A percentile compares a stretch with the other conserved stretches of the same genome.
Conservation (phyloP, 306 rosid genomes). For the Sesbania bispinosa region DNA sequence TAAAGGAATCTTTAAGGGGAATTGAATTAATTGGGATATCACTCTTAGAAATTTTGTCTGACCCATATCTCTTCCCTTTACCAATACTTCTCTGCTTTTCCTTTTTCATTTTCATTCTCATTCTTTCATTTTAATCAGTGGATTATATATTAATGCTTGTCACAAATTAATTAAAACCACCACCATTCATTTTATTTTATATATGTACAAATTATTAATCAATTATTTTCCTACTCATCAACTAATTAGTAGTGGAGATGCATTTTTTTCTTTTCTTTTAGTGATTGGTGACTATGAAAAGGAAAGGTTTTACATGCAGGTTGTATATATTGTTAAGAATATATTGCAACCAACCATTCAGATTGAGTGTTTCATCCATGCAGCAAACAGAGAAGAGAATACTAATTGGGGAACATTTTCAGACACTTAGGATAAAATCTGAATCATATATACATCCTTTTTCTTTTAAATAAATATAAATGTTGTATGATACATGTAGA, state of each 20-base stretch:
- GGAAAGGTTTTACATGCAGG: slow-evolving; percentile 33
- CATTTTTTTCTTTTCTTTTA: slow-evolving; percentile 20
- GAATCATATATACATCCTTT: slow-evolving; percentile 49
- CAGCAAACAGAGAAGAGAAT: slow-evolving; percentile 30
- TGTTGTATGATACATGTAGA: slow-evolving; percentile 14
- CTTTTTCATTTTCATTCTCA: neutral
- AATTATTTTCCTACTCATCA: neutral
- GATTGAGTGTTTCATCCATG: slow-evolving; percentile 20
- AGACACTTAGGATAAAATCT: slow-evolving; percentile 51
- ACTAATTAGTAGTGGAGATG: slow-evolving; percentile 21
- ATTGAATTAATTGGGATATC: slow-evolving; percentile 40
- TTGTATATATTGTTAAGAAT: slow-evolving; percentile 29
- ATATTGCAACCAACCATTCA: slow-evolving; percentile 28
- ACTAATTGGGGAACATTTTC: slow-evolving; percentile 24
- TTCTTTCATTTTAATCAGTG: slow-evolving; percentile 3
- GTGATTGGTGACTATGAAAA: slow-evolving; percentile 17
- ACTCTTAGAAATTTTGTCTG: slow-evolving; percentile 36
- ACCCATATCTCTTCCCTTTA: slow-evolving; percentile 34
- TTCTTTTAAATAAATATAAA: slow-evolving; percentile 30
- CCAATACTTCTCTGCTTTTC: slow-evolving; percentile 10
- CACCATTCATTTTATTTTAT: slow-evolving; percentile 32
- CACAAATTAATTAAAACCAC: slow-evolving; percentile 20
- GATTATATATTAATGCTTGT: slow-evolving; percentile 12
- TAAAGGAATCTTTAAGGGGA: slow-evolving; percentile 42
- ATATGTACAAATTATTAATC: neutral